phyloP scores from a whole-genome alignment of 2,329 filamentous ascomycete species.

The Pseudogymnoascus sp. region DNA sequence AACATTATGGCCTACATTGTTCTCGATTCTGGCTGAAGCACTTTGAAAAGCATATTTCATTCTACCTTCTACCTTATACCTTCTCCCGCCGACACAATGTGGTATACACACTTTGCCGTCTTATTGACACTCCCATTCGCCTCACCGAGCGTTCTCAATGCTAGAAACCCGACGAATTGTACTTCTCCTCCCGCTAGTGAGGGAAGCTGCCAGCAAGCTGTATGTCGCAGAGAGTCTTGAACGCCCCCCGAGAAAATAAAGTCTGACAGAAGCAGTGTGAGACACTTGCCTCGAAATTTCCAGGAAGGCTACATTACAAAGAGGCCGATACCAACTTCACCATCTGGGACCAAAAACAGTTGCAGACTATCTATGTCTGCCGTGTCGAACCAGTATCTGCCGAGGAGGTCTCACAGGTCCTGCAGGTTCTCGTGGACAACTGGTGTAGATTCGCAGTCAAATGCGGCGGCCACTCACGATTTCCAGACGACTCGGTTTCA shows the following conservation, averaged over 20 bases:
- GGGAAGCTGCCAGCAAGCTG: neutral
- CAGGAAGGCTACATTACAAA: neutral
- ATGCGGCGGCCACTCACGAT: constrained; percentile 30
- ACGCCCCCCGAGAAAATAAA: neutral
- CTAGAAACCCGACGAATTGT: neutral
- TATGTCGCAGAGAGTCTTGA: neutral
- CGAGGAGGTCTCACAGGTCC: constrained; percentile 10
- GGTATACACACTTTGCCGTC: neutral
- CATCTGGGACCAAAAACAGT: constrained; percentile 21
- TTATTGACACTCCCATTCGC: neutral
- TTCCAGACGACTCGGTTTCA: constrained; percentile 28
- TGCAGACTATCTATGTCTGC: constrained; percentile 15
- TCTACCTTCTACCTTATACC: neutral
- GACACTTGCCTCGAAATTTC: neutral
- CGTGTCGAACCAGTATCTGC: constrained; percentile 16
- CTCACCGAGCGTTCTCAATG: neutral
- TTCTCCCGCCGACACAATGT: neutral
- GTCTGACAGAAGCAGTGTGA: neutral
- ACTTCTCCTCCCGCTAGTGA: neutral
- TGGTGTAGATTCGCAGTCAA: constrained; percentile 28
- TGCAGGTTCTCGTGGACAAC: neutral
- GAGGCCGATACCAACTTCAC: constrained; percentile 14
- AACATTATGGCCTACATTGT: neutral
- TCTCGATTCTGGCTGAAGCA: neutral
- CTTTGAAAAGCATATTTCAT: neutral